phyloP scores from a whole-genome alignment of 305 asterid genomes.

The Fraxinus paxiana region DNA sequence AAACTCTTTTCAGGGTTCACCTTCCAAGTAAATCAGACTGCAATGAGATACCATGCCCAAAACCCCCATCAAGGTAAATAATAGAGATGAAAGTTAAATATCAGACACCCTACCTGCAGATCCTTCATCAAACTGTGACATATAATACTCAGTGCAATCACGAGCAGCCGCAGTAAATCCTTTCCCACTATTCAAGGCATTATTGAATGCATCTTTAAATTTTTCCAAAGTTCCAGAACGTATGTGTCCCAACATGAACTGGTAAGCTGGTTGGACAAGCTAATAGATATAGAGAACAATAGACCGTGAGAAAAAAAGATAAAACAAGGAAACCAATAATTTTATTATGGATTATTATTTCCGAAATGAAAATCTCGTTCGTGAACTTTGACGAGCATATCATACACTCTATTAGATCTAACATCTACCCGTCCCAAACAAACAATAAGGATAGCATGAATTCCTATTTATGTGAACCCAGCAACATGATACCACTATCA shows the following conservation, averaged over 20 bases:
- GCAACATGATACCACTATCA: not conserved
- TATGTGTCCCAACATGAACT: conserved; percentile 81
- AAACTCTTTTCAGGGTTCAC: conserved; percentile 11
- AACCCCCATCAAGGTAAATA: not conserved
- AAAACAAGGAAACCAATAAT: not conserved
- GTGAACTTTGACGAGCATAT: not conserved
- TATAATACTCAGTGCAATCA: conserved; percentile 47
- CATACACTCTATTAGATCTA: not conserved
- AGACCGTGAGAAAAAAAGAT: not conserved
- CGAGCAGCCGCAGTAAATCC: conserved; percentile 79
- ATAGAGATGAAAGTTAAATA: conserved; percentile 11
- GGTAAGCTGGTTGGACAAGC: conserved; percentile 96
- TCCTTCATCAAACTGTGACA: conserved; percentile 61
- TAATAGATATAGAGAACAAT: conserved; percentile 22
- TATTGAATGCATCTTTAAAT: conserved; percentile 68
- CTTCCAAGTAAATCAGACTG: conserved; percentile 6
- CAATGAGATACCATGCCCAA: conserved; percentile 15
- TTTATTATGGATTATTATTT: not conserved
- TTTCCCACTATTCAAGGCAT: conserved; percentile 69
- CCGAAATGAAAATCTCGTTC: not conserved
- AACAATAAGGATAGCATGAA: not conserved
- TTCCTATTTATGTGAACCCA: not conserved
- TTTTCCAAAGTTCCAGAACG: conserved; percentile 69
- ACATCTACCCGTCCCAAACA: not conserved
- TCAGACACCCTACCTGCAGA: conserved; percentile 55